Percentiles rank a stretch among this genome's conserved stretches.
phyloP scores from a whole-genome alignment of 805 yeast genomes.

The Metschnikowia colocasiae region DNA sequence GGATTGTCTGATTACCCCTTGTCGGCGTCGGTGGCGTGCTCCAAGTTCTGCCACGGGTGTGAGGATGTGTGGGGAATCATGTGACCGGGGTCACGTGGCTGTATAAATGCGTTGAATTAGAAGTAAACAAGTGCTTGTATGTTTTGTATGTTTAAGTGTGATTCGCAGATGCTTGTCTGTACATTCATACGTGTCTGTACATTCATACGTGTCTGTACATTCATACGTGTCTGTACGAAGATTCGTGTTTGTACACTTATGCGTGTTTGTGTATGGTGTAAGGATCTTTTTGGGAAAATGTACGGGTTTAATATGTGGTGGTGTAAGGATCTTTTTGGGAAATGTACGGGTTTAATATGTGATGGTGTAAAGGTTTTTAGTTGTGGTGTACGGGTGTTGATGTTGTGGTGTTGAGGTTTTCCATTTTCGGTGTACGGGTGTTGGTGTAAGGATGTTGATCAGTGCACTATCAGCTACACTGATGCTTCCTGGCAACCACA shows the following conservation, averaged over 20 bases:
- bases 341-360: no score
- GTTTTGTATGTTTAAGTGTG: neutral
- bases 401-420: no score
- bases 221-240: no score
- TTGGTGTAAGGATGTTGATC: no score
- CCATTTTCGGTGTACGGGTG: no score
- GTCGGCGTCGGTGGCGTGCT: slow-evolving; percentile 96
- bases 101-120: neutral
- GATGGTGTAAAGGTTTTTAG: no score
- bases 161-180: no score
- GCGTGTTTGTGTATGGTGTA: neutral
- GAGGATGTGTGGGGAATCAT: slow-evolving; percentile 94
- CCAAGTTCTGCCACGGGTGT: slow-evolving; percentile 97
- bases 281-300: neutral
- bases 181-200: neutral
- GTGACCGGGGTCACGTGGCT: slow-evolving; percentile 6
- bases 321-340: no score
- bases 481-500: neutral
- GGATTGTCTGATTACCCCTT: slow-evolving; percentile 94
- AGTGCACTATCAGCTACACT: neutral
- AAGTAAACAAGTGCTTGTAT: no score
- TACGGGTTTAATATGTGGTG: no score
- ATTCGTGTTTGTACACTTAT: no score
- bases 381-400: no score
- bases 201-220: neutral